phyloP scores from a whole-genome alignment of 306 rosid genomes.

The Prunus kanzakura region DNA sequence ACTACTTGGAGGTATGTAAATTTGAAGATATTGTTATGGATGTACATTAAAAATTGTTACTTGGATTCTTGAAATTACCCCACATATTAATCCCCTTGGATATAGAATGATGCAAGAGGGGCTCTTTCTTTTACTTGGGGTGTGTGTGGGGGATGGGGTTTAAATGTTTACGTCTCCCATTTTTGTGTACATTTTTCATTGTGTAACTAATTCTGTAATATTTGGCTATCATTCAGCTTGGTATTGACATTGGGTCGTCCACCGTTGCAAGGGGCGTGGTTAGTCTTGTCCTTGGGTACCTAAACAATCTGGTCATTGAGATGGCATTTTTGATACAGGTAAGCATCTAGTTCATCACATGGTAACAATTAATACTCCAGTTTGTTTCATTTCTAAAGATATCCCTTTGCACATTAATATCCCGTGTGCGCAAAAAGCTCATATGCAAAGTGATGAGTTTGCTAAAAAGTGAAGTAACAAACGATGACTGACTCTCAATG shows the following conservation, averaged over 20 bases:
- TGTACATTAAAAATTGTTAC: neutral
- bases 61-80: neutral
- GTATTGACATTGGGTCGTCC: conserved; percentile 77
- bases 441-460: no score
- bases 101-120: neutral
- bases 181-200: conserved; percentile 3
- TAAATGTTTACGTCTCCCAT: neutral
- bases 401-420: neutral
- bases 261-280: conserved; percentile 88
- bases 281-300: conserved; percentile 79
- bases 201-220: neutral
- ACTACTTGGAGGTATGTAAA: conserved; percentile 72
- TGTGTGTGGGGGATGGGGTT: neutral
- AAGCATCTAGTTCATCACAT: neutral
- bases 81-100: neutral
- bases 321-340: conserved; percentile 95
- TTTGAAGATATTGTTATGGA: neutral
- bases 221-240: conserved; percentile 40
- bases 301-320: conserved; percentile 84
- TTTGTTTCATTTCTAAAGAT: neutral
- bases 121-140: neutral
- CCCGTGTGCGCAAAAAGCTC: neutral
- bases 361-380: neutral
- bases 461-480: no score
- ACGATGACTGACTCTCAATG: neutral